Conservation (phyloP, 192 early-diverging fungal species). For the Physocladia obscura region DNA sequence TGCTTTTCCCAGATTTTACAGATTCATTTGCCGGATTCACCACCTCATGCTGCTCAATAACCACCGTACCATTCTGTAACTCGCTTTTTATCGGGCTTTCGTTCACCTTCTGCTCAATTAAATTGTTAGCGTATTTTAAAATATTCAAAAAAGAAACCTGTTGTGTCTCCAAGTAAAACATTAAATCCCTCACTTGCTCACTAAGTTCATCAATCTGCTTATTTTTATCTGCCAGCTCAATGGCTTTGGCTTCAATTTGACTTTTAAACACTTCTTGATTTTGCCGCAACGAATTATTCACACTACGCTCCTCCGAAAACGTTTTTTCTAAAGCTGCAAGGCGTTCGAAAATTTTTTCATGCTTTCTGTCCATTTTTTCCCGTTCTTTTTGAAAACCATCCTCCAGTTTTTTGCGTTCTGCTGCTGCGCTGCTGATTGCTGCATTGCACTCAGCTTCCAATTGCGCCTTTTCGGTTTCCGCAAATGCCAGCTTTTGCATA, state of each 20-base stretch:
- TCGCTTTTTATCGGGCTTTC: conserved; percentile 29
- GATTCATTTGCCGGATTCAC: no score
- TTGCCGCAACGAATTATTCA: conserved; percentile 54
- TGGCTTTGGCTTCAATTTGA: conserved; percentile 56
- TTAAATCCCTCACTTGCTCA: conserved; percentile 89
- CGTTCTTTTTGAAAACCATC: neutral
- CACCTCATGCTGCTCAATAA: no score
- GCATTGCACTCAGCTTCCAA: neutral
- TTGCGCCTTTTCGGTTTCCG: conserved; percentile 1
- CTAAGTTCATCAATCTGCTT: conserved; percentile 64
- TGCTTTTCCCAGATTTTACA: no score
- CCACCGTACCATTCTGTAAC: conserved; percentile 22
- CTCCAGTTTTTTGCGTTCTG: neutral
- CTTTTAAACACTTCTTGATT: conserved; percentile 67
- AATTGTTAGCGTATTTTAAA: neutral
- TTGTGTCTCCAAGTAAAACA: conserved; percentile 81
- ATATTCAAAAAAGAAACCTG: conserved; percentile 23
- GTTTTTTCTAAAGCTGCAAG: conserved; percentile 54
- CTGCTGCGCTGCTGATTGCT: neutral
- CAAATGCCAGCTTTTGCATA: neutral
- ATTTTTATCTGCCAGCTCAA: conserved; percentile 57
- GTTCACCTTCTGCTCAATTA: conserved; percentile 44
- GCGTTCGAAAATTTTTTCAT: conserved; percentile 60
- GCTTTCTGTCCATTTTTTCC: conserved; percentile 50
- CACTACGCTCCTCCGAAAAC: conserved; percentile 70